Evolutionary conservation across 1,139 yeast species (phyloP), one percentile per base, ranked within the genome.

Genomic region (Blastobotrys buckinghamii): DNA sequence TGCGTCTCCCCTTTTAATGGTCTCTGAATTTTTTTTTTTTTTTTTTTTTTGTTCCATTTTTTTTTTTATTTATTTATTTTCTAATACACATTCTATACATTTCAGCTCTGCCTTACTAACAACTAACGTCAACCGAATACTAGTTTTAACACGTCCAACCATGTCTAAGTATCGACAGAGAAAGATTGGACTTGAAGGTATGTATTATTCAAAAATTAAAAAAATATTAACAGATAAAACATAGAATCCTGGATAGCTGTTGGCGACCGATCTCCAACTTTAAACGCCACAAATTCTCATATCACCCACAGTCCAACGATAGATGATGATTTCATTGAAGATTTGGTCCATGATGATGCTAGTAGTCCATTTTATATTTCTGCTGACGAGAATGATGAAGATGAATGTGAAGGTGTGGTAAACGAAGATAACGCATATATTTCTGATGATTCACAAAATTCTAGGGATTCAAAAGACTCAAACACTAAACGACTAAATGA

Each of bases 191-290:
- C 24, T 42, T 4, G 45, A 42, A 13, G 45, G 45, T 42, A 42
- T 15, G 45, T 42, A 8, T 17, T 16, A 37, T 37, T 17, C 22
- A 9, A 22, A 17, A 10, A 33, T 5, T 2, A 15, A 16, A 12
- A 39, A n/a, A n/a, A n/a, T n/a, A n/a, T n/a, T n/a, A n/a, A n/a
- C n/a, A n/a, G n/a, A n/a, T n/a, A n/a, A n/a, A n/a, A n/a, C n/a
- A n/a, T n/a, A 22, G 65, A 56, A 26, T 50, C 54, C n/a, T 61
- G 56, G 56, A 49, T 53, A 45, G 55, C 52, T 22, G 48, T 45
- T 27, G 47, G 38, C 2, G 36, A 35, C 10, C 39, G 37, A 34
- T 27, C 15, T 15, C 44, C 19, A 15, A 13, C 37, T 6, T 15
- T 15, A 40, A 30, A 26, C 37, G 26, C 44, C 44, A 40, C 37